Percentiles rank a stretch among this genome's conserved stretches.
phyloP scores from a whole-genome alignment of 2,329 filamentous ascomycete species.

The Epichloe festucae region DNA sequence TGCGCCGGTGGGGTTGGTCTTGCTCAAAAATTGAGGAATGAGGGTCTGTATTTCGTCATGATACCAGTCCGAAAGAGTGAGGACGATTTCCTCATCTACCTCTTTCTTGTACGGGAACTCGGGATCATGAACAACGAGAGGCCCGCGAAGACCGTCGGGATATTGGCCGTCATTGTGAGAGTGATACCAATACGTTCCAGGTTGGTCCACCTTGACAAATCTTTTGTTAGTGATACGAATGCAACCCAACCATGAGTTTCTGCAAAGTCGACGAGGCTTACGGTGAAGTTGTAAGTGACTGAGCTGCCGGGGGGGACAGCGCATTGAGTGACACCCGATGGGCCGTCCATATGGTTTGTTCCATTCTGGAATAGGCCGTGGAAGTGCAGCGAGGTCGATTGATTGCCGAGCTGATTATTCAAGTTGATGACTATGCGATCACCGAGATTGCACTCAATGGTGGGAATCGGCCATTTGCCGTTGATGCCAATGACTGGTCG shows the following conservation, averaged over 20 bases:
- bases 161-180: slow-evolving; percentile 56
- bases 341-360: slow-evolving; percentile 59
- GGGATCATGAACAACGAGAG: slow-evolving; percentile 52
- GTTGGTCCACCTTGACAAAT: slow-evolving; percentile 39
- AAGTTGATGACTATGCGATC: slow-evolving; percentile 48
- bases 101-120: slow-evolving; percentile 41
- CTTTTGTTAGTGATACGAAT: neutral
- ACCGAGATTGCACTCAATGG: slow-evolving; percentile 48
- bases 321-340: slow-evolving; percentile 53
- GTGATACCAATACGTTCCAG: slow-evolving; percentile 72
- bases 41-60: slow-evolving; percentile 42
- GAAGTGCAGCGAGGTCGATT: slow-evolving; percentile 52
- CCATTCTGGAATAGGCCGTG: slow-evolving; percentile 61
- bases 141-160: slow-evolving; percentile 53
- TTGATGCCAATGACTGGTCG: slow-evolving; percentile 68
- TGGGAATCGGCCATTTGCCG: slow-evolving; percentile 59
- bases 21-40: slow-evolving; percentile 35
- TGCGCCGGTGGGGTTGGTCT: slow-evolving; percentile 41
- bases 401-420: slow-evolving; percentile 47
- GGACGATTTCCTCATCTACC: slow-evolving; percentile 49
- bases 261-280: slow-evolving; percentile 15
- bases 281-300: slow-evolving; percentile 59
- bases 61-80: slow-evolving; percentile 61
- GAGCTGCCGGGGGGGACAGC: slow-evolving; percentile 51
- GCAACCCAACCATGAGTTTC: too few relatives aligned